Evolutionary conservation across 2,329 filamentous ascomycete genomes (phyloP).

Genomic region (Dendrostoma leiphaemia): DNA sequence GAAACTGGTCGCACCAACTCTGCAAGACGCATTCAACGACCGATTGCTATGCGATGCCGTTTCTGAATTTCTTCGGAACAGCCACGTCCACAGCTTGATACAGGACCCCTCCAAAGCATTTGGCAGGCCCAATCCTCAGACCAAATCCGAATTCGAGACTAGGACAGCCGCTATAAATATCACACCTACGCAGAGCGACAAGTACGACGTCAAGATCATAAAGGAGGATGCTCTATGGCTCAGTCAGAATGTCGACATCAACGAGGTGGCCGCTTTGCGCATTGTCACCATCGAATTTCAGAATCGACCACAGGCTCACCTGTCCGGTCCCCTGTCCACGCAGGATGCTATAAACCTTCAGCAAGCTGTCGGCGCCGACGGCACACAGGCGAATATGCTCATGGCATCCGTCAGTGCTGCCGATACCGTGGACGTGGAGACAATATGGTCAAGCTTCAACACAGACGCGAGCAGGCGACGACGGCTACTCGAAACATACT

Average conservation of each 20-base stretch:
- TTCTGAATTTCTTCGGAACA: slow-evolving; percentile 68
- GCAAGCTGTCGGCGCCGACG: slow-evolving; percentile 67
- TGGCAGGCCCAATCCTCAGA: slow-evolving; percentile 55
- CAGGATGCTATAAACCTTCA: slow-evolving; percentile 77
- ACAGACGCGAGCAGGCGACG: slow-evolving; percentile 60
- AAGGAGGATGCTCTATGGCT: slow-evolving; percentile 87
- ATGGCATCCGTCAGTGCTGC: slow-evolving; percentile 49
- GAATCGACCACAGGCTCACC: slow-evolving; percentile 68
- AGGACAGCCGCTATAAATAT: slow-evolving; percentile 86
- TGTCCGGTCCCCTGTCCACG: slow-evolving; percentile 69
- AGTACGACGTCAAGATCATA: slow-evolving; percentile 73
- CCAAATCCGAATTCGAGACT: slow-evolving; percentile 71
- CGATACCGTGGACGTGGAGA: slow-evolving; percentile 49
- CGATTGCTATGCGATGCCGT: slow-evolving; percentile 54
- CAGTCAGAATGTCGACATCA: slow-evolving; percentile 72
- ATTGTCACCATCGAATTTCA: slow-evolving; percentile 83
- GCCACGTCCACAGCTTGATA: slow-evolving; percentile 66
- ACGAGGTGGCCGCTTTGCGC: slow-evolving; percentile 78
- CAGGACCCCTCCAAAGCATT: slow-evolving; percentile 69
- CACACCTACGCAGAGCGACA: slow-evolving; percentile 62
- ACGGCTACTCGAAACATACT: slow-evolving; percentile 69
- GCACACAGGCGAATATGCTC: slow-evolving; percentile 56
- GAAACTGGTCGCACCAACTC: slow-evolving; percentile 57
- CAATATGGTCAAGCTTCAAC: slow-evolving; percentile 59
- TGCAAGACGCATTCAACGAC: slow-evolving; percentile 56